A percentile compares a stretch with the other conserved stretches of the same genome.
Conservation (phyloP, 2,329 filamentous ascomycete species). For the Ophiostoma novo-ulmi region DNA sequence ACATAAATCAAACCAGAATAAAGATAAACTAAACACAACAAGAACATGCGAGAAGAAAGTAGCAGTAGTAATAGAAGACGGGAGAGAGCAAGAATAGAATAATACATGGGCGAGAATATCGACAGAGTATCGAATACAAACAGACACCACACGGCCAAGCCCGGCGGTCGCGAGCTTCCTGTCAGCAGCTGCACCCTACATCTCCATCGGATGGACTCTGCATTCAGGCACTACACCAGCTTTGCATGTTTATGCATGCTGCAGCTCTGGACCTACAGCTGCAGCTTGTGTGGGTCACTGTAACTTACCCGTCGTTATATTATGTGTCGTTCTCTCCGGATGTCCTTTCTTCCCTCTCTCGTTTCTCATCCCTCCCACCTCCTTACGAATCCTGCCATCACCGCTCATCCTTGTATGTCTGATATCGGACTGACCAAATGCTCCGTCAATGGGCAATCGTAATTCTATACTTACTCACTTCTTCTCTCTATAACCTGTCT, state of each 20-base stretch:
- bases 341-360: not conserved
- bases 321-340: not conserved
- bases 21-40: not conserved
- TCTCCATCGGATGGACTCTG: not conserved
- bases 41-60: not conserved
- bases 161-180: not conserved
- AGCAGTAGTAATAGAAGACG: not conserved
- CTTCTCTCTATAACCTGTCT: not conserved
- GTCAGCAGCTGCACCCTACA: not conserved
- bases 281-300: conserved; percentile 7
- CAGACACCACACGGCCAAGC: not conserved
- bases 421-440: too few relatives aligned
- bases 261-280: conserved; percentile 1
- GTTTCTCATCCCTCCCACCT: not conserved
- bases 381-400: too few relatives aligned
- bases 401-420: too few relatives aligned
- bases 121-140: not conserved
- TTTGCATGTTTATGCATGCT: not conserved
- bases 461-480: too few relatives aligned
- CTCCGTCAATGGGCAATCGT: too few relatives aligned
- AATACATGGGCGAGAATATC: too few relatives aligned
- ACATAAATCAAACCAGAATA: not conserved
- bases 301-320: not conserved
- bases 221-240: not conserved
- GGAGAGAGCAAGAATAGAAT: not conserved